These are phyloP conservation scores for Spergularia bocconei DNA, from an alignment of 148 eudicot species.

Conservation along the genomic window DNA sequence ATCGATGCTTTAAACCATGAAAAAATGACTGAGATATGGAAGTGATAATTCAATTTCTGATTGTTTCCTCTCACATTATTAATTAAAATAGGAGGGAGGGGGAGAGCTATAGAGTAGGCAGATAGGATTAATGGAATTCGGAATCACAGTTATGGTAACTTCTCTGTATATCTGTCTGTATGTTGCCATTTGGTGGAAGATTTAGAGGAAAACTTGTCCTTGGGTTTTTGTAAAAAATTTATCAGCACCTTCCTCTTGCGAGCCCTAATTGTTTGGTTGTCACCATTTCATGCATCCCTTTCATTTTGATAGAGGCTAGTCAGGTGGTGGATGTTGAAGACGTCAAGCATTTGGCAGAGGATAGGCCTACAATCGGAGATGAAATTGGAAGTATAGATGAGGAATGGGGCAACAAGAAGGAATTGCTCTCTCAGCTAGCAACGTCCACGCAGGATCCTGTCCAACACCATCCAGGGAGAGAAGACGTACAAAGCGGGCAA, in stretches of 20 bases:
- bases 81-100: no score
- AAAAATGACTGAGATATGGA: background rate
- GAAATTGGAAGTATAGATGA: constrained; percentile 45
- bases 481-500: constrained; percentile 5
- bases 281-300: constrained; percentile 3
- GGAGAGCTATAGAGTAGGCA: no score
- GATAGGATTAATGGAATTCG: no score
- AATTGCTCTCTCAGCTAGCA: constrained; percentile 45
- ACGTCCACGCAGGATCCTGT: constrained; percentile 22
- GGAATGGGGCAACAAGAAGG: constrained; percentile 63
- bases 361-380: constrained; percentile 46
- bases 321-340: constrained; percentile 48
- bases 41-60: background rate
- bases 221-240: background rate
- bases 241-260: background rate
- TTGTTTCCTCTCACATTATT: background rate
- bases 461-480: constrained; percentile 7
- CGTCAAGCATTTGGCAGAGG: constrained; percentile 64
- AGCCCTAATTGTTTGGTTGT: background rate
- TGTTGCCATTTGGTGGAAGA: background rate
- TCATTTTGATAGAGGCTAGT: constrained; percentile 47
- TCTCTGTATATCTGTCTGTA: no score
- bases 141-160: no score
- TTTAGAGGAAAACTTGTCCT: background rate
- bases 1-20: background rate